Evolutionary conservation across 2,329 filamentous ascomycete genomes (phyloP).

Genomic region (Botryotinia narcissicola): DNA sequence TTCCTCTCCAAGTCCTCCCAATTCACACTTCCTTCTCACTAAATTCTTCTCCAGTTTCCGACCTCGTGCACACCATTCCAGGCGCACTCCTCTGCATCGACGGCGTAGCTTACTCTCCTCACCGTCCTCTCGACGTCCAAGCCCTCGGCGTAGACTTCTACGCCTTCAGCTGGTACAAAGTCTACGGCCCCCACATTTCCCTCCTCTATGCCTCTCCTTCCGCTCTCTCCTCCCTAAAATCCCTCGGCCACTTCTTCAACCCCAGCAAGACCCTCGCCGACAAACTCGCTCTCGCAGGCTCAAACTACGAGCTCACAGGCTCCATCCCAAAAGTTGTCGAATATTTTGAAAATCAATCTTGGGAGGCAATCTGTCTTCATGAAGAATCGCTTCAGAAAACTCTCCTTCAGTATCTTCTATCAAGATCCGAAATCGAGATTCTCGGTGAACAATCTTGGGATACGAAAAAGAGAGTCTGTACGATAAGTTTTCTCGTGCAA

Average conservation of each 20-base stretch:
- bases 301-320: slow-evolving; percentile 68
- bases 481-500: slow-evolving; percentile 63
- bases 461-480: slow-evolving; percentile 54
- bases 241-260: slow-evolving; percentile 69
- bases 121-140: slow-evolving; percentile 66
- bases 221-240: slow-evolving; percentile 55
- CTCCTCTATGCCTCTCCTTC: slow-evolving; percentile 63
- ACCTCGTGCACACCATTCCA: slow-evolving; percentile 48
- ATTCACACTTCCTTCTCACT: background rate
- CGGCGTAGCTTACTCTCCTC: slow-evolving; percentile 73
- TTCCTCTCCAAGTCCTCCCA: background rate
- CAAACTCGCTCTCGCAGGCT: slow-evolving; percentile 66
- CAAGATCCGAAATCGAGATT: slow-evolving; percentile 53
- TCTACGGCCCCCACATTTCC: slow-evolving; percentile 74
- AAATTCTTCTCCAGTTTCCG: slow-evolving; percentile 43
- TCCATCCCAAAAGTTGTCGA: slow-evolving; percentile 58
- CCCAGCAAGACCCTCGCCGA: slow-evolving; percentile 56
- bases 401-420: slow-evolving; percentile 58
- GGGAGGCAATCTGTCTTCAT: slow-evolving; percentile 54
- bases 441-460: slow-evolving; percentile 54
- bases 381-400: slow-evolving; percentile 59
- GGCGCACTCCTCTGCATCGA: slow-evolving; percentile 68
- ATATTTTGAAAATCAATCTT: slow-evolving; percentile 55
- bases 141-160: slow-evolving; percentile 72
- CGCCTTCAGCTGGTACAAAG: slow-evolving; percentile 79